phyloP scores from a whole-genome alignment of 176 grass and related monocot genomes.

The Musa itinerans region DNA sequence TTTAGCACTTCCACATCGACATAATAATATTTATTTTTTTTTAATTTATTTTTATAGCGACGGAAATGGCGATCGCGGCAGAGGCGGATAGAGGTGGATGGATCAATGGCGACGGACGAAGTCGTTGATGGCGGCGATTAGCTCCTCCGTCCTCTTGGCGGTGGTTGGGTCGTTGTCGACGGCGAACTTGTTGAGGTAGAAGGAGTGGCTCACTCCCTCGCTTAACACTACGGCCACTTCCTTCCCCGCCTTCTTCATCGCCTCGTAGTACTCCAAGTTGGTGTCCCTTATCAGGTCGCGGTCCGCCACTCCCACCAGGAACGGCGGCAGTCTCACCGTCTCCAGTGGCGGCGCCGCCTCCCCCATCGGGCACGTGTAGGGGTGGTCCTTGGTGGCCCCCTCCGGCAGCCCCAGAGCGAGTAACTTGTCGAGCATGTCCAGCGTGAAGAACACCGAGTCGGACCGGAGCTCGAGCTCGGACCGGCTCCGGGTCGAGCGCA shows the following conservation, averaged over 20 bases:
- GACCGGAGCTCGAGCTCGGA: constrained; percentile 48
- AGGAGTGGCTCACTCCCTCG: constrained; percentile 61
- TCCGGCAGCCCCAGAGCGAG: constrained; percentile 39
- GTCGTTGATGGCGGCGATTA: constrained; percentile 47
- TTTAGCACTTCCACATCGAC: too few relatives aligned
- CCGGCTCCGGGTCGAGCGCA: constrained; percentile 51
- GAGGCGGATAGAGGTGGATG: too few relatives aligned
- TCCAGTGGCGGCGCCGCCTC: constrained; percentile 42
- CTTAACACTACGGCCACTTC: constrained; percentile 61
- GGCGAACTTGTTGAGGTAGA: constrained; percentile 94
- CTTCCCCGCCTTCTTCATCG: constrained; percentile 51
- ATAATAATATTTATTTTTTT: too few relatives aligned
- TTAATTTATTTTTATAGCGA: too few relatives aligned
- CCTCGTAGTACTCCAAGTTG: constrained; percentile 70
- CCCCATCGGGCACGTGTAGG: constrained; percentile 75
- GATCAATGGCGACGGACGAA: constrained; percentile 51
- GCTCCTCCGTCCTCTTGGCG: constrained; percentile 45
- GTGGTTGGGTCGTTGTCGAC: constrained; percentile 66
- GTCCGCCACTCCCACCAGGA: constrained; percentile 67
- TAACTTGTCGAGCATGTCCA: constrained; percentile 85
- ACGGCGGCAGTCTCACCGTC: constrained; percentile 40
- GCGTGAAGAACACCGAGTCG: constrained; percentile 72
- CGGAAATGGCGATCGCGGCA: not conserved
- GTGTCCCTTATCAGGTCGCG: constrained; percentile 64
- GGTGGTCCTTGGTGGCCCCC: constrained; percentile 76